phyloP scores from a whole-genome alignment of 768 basidiomycete species.

The Ramaria sp. region DNA sequence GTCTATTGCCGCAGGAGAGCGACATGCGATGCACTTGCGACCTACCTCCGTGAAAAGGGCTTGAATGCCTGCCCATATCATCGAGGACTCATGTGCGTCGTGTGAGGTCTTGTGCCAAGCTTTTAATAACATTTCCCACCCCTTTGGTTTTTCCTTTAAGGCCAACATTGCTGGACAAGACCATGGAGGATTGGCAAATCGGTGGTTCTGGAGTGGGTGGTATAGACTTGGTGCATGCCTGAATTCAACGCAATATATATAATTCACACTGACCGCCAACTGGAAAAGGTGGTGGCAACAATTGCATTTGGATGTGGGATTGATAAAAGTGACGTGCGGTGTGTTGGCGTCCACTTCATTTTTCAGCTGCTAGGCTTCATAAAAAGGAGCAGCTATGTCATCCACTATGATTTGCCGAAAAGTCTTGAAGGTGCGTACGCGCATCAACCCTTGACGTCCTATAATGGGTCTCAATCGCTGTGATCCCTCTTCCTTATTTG shows the following conservation, averaged over 20 bases:
- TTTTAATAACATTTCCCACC: background rate
- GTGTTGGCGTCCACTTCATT: constrained; percentile 8
- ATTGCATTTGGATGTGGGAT: constrained; percentile 85
- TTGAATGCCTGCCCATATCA: constrained; percentile 66
- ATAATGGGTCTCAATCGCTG: no score
- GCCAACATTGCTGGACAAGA: constrained; percentile 36
- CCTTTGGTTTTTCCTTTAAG: constrained; percentile 22
- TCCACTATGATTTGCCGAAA: constrained; percentile 75
- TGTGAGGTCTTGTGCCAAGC: constrained; percentile 3
- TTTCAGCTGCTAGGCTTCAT: background rate
- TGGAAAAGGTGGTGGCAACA: constrained; percentile 55
- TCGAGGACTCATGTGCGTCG: constrained; percentile 46
- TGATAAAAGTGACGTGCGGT: constrained; percentile 72
- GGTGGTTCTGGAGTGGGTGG: constrained; percentile 41
- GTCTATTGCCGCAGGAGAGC: constrained; percentile 64
- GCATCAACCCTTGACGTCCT: background rate
- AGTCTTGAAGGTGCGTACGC: constrained; percentile 59
- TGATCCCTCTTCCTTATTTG: no score
- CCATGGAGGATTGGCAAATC: constrained; percentile 45
- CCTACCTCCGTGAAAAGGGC: constrained; percentile 54
- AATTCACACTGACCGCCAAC: background rate
- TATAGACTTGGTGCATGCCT: constrained; percentile 43
- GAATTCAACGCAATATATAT: background rate
- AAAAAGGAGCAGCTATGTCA: constrained; percentile 43
- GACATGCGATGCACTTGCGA: constrained; percentile 58